These are phyloP conservation scores for Aspergillus spinulosporus DNA, from an alignment of 2,329 filamentous ascomycete species.

Conservation along the genomic window DNA sequence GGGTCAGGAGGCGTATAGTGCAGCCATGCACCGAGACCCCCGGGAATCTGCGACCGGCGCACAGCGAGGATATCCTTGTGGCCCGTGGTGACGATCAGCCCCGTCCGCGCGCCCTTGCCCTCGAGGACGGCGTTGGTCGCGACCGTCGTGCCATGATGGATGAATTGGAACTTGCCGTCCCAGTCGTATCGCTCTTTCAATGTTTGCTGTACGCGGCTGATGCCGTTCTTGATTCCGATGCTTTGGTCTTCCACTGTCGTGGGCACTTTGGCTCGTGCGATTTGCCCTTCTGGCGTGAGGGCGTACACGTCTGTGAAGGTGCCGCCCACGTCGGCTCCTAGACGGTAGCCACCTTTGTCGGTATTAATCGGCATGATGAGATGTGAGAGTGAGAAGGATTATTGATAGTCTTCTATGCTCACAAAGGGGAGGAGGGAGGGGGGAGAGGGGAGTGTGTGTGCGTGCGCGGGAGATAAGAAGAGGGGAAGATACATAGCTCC, in stretches of 20 bases:
- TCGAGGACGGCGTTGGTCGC: constrained; percentile 54
- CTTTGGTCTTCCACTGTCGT: constrained; percentile 51
- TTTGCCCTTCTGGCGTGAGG: constrained; percentile 48
- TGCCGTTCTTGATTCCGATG: constrained; percentile 49
- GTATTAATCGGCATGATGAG: not conserved
- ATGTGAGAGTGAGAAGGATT: not conserved
- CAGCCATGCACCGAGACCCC: constrained; percentile 53
- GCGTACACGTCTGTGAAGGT: constrained; percentile 54
- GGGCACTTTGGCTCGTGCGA: constrained; percentile 49
- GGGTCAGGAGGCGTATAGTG: constrained; percentile 51
- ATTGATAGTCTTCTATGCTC: not conserved
- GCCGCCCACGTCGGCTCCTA: constrained; percentile 36
- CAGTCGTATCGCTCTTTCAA: constrained; percentile 43
- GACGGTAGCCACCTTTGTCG: constrained; percentile 14
- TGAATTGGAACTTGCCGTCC: constrained; percentile 50
- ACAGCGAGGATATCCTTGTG: constrained; percentile 53
- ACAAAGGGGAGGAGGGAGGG: not conserved
- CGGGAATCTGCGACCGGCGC: constrained; percentile 53
- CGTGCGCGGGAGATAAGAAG: too few relatives aligned
- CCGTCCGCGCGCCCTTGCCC: constrained; percentile 51
- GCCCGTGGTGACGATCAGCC: constrained; percentile 50
- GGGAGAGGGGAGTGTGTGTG: too few relatives aligned
- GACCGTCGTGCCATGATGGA: constrained; percentile 53
- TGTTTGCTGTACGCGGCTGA: constrained; percentile 43
- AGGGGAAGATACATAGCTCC: too few relatives aligned